Conservation (phyloP, 345 rosid genomes). For the Brassica juncea region DNA sequence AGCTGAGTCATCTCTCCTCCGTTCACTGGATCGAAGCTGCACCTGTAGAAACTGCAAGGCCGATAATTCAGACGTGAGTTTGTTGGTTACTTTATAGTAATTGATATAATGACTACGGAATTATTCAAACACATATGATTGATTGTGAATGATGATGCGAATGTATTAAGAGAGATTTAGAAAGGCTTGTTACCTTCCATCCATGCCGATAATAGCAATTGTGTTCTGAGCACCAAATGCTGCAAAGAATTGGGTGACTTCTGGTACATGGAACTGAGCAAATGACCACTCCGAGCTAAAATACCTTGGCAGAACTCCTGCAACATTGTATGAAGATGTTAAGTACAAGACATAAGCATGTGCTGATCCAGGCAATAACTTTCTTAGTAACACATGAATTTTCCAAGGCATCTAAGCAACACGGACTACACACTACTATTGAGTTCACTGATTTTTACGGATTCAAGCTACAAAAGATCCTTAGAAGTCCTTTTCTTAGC, state of each 20-base stretch:
- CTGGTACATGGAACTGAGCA: conserved; percentile 85
- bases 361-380: conserved; percentile 4
- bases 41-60: conserved; percentile 77
- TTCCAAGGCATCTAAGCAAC: neutral
- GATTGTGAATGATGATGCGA: conserved; percentile 2
- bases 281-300: conserved; percentile 98
- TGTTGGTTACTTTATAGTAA: neutral
- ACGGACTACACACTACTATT: neutral
- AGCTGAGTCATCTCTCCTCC: conserved; percentile 96
- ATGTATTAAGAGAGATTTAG: neutral
- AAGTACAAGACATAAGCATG: conserved; percentile 10
- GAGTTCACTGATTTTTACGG: neutral
- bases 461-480: conserved; percentile 5
- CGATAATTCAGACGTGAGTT: conserved; percentile 2
- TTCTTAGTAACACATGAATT: conserved; percentile 1
- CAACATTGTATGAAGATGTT: conserved; percentile 10
- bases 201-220: conserved; percentile 70
- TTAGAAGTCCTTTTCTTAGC: neutral
- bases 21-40: conserved; percentile 75
- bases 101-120: conserved; percentile 3
- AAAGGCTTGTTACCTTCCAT: conserved; percentile 66
- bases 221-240: conserved; percentile 87
- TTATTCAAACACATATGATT: neutral
- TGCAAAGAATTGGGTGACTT: conserved; percentile 66
- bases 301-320: conserved; percentile 88